Evolutionary conservation across 331 rosid genomes (phyloP).

Genomic region (Telfairia occidentalis): DNA sequence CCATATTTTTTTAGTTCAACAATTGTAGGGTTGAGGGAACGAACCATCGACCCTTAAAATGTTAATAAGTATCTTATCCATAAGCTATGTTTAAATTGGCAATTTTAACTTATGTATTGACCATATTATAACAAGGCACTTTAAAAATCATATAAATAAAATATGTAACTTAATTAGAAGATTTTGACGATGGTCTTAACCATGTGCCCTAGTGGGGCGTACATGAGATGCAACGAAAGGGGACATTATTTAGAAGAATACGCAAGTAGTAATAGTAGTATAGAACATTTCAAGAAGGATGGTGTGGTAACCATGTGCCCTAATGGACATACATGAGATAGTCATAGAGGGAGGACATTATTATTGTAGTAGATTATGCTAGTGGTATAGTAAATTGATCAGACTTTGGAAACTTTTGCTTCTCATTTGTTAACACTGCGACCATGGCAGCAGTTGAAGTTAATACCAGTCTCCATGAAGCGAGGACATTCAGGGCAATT

Average conservation of each 20-base stretch:
- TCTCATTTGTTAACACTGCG: neutral
- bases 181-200: neutral
- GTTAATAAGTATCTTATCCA: too few relatives aligned
- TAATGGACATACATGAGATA: neutral
- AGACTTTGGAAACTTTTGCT: neutral
- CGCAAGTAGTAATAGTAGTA: neutral
- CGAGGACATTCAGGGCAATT: conserved; percentile 11
- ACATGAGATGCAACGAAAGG: neutral
- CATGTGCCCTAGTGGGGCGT: neutral
- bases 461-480: conserved; percentile 8
- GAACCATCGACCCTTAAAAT: too few relatives aligned
- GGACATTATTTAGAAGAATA: neutral
- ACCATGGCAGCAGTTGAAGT: conserved; percentile 9
- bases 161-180: neutral
- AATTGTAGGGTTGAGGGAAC: too few relatives aligned
- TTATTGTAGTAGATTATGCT: neutral
- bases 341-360: neutral
- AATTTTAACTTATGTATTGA: too few relatives aligned
- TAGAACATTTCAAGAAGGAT: neutral
- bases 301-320: neutral
- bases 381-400: neutral
- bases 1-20: too few relatives aligned
- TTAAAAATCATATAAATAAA: neutral
- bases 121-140: neutral
- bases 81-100: too few relatives aligned